phyloP scores from a whole-genome alignment of 306 rosid genomes.

The Rubus parviflorus region DNA sequence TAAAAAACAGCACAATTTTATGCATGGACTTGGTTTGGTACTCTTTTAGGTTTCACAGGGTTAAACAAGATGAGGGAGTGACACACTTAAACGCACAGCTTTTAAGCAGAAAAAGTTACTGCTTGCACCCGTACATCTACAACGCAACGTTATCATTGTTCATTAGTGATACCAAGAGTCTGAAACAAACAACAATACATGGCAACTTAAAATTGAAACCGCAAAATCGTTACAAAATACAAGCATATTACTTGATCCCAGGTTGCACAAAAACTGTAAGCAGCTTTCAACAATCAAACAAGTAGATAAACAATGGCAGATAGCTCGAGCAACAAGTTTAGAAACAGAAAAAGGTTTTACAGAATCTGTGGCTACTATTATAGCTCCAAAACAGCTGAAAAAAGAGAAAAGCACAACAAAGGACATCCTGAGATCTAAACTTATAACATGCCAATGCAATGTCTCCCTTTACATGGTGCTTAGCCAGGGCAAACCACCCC shows the following conservation, averaged over 20 bases:
- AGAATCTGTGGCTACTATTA: slow-evolving; percentile 27
- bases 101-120: not conserved
- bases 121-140: not conserved
- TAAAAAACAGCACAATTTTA: too few species aligned
- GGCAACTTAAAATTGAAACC: not conserved
- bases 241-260: slow-evolving; percentile 6
- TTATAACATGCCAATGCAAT: slow-evolving; percentile 33
- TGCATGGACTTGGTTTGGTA: too few species aligned
- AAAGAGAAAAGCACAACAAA: slow-evolving; percentile 7
- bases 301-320: slow-evolving; percentile 10
- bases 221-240: not conserved
- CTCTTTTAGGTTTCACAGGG: too few species aligned
- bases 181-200: not conserved
- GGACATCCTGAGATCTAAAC: slow-evolving; percentile 29
- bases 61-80: not conserved
- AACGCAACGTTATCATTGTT: not conserved
- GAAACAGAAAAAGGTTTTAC: slow-evolving; percentile 15
- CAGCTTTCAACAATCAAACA: slow-evolving; percentile 17
- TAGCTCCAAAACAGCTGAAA: slow-evolving; percentile 26
- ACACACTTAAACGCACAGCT: not conserved
- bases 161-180: not conserved
- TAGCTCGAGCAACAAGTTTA: slow-evolving; percentile 4
- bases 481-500: slow-evolving; percentile 41
- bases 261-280: slow-evolving; percentile 19
- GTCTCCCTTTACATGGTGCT: slow-evolving; percentile 43